Base-by-base conservation (phyloP, 2,329 filamentous ascomycete species). In the Boeremia exigua region DNA sequence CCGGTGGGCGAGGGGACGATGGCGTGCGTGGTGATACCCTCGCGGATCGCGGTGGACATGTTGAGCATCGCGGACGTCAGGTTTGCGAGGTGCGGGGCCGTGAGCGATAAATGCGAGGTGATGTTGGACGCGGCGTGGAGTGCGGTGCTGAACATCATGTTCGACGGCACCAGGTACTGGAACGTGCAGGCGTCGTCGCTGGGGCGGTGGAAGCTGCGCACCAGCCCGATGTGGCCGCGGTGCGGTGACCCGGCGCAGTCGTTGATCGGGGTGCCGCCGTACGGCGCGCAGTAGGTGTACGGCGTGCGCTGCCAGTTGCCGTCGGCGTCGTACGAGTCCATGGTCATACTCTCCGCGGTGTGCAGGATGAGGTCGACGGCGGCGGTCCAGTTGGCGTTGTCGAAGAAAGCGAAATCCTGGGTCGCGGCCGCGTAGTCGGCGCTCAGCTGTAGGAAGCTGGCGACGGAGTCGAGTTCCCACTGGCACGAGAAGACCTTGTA, bases 131-230 rank as follows among this genome's bases (percentile, higher is more conserved):
- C 77, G 0, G 80, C 77, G 29, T 79, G 80, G 9, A 92, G 81
- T 59, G 86, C 88, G 9, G 81, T 77, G 25, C 86, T 80, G 63
- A 92, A 88, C 88, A 91, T 90, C 88, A 92, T 92, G 51, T 82
- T 84, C 15, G 74, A 74, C 0, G 80, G 80, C 39, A 82, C 78
- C 39, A 83, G 75, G 52, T 80, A 77, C 59, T 82, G 79, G 56
- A 76, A 82, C 33, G 80, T 81, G 11, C 79, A 81, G 1, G 78
- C 69, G 56, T 83, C 80, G 59, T 83, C 81, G 19, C 75, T 77
- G 5, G 81, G 81, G 8, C 80, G 73, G 65, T 82, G 82, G 59
- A 78, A 80, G 0, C 75, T 78, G 33, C 80, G 75, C 6, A 83
- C 68, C 1, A 83, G 72, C 1, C 80, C 80, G n/a, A 80, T 81